Evolutionary conservation across 768 basidiomycete species (phyloP).

Genomic region (Hypholoma fasciculare): DNA sequence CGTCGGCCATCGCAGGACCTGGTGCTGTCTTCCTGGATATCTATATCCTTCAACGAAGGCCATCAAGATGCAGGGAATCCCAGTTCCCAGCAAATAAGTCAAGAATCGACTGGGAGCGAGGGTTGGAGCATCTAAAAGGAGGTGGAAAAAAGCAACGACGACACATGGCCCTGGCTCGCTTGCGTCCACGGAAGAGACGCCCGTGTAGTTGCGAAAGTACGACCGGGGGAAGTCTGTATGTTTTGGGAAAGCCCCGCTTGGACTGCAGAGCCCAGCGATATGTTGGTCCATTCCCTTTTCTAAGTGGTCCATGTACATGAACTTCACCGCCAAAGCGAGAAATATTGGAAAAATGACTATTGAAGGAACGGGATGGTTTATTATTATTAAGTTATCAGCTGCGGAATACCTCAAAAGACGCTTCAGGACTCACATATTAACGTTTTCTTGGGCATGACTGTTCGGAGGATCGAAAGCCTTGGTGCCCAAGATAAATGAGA

Average conservation of each 20-base stretch:
- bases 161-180: background rate
- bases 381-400: too few relatives aligned
- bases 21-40: background rate
- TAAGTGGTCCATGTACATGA: conserved; percentile 8
- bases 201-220: background rate
- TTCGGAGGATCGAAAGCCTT: too few relatives aligned
- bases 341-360: conserved; percentile 1
- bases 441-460: too few relatives aligned
- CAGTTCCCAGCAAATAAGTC: conserved; percentile 7
- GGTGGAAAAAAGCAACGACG: conserved; percentile 5
- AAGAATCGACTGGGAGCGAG: background rate
- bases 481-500: too few relatives aligned
- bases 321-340: conserved; percentile 4
- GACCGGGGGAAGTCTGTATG: too few relatives aligned
- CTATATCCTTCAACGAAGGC: conserved; percentile 3
- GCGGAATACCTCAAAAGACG: too few relatives aligned
- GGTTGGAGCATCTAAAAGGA: conserved; percentile 5
- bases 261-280: conserved; percentile 7
- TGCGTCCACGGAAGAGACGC: conserved; percentile 1
- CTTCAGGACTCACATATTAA: too few relatives aligned
- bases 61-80: conserved; percentile 2
- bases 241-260: background rate
- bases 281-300: conserved; percentile 2
- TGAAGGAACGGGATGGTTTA: too few relatives aligned
- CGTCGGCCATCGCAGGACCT: background rate